Base-by-base conservation (phyloP, 1,284 basidiomycete genomes). In the Marasmius fiardii region DNA sequence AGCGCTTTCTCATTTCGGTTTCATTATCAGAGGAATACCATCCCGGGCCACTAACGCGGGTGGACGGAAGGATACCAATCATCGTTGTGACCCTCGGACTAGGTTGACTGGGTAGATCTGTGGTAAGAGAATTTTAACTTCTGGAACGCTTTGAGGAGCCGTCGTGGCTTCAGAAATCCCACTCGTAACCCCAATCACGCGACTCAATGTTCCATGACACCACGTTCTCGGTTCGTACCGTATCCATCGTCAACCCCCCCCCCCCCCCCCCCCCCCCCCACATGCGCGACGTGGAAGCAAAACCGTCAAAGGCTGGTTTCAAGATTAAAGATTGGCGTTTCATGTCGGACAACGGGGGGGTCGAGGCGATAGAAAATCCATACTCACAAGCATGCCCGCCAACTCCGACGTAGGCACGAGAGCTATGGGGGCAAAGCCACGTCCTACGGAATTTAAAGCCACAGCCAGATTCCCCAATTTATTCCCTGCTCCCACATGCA, bases 381-480 rank as follows among this genome's bases (percentile, higher is more conserved):
- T 16, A 39, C 61, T 16, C 55, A 70, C 73, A 62, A 51, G 71
- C 61, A 61, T 78, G 77, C n/a, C 76, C 77, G 16, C 77, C 76
- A 53, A 73, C 67, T 18, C 76, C 73, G 12, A 78, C 75, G 54
- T 76, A 76, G 3, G 76, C 59, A 51, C 68, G 61, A 59, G 64
- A 64, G 5, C 68, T 67, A 48, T 68, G 67, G 2, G 68, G 62
- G 31, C n/a, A n/a, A 69, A 53, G 3, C 67, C 68, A 5, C 65
- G 65, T 26, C 75, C 76, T 45, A 71, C 62, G 8, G 67, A 63
- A 54, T 71, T 73, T 39, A 81, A 63, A 0, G 67, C 65, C 18
- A 68, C 58, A 5, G 74, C 76, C 21, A 80, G 64, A 53, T 78
- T 70, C 1, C 78, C 78, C 0, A 81, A 66, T 26, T 74, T 64